These are phyloP conservation scores for Talaromyces sp. DNA, from an alignment of 2,329 filamentous ascomycete species.

Conservation along the genomic window DNA sequence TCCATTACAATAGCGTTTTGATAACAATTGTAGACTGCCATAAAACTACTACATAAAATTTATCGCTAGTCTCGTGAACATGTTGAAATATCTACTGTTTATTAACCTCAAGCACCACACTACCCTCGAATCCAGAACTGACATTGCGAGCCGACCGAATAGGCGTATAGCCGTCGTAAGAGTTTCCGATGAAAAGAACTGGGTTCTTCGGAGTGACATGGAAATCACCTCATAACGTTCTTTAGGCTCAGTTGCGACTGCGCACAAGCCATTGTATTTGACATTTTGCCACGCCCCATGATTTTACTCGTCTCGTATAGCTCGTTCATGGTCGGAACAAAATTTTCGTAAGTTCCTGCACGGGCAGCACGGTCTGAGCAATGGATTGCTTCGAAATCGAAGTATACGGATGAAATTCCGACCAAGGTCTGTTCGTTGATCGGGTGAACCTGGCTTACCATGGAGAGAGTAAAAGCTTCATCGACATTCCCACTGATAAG, in stretches of 20 bases:
- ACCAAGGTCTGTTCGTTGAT: not conserved
- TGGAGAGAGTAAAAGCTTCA: not conserved
- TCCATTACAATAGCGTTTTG: not conserved
- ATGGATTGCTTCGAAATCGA: not conserved
- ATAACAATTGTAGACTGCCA: not conserved
- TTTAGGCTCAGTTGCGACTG: slow-evolving; percentile 18
- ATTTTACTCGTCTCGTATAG: not conserved
- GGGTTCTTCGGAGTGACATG: slow-evolving; percentile 19
- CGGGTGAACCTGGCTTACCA: not conserved
- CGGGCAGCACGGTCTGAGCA: slow-evolving; percentile 1
- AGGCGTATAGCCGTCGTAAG: slow-evolving; percentile 20
- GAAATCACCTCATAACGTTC: slow-evolving; percentile 19
- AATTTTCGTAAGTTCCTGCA: not conserved
- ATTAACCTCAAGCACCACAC: slow-evolving; percentile 17
- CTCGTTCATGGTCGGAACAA: not conserved
- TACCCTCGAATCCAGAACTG: slow-evolving; percentile 18
- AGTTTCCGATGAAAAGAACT: slow-evolving; percentile 21
- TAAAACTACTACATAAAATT: not conserved
- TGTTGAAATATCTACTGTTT: not conserved
- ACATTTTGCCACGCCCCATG: slow-evolving; percentile 7
- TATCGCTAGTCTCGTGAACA: not conserved
- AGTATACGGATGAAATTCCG: not conserved
- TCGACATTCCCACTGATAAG: not conserved
- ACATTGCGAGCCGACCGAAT: slow-evolving; percentile 18
- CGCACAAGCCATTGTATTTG: slow-evolving; percentile 10